Conservation (phyloP, 2,329 filamentous ascomycete species). For the Ciborinia camelliae region DNA sequence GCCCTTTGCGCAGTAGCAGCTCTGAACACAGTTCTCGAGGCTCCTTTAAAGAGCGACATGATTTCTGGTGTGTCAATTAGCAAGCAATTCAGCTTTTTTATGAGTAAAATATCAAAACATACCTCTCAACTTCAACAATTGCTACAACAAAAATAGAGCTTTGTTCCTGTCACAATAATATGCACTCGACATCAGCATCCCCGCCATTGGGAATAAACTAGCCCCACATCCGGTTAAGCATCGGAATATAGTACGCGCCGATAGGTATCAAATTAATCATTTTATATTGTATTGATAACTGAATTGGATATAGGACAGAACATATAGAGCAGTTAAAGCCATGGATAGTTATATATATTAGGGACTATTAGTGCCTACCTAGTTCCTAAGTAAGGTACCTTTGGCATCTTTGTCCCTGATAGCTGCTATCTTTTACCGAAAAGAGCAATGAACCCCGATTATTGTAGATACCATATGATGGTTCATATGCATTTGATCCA, state of each 20-base stretch:
- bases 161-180: conserved; percentile 13
- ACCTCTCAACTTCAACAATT: conserved; percentile 16
- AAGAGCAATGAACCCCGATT: too few species aligned
- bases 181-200: conserved; percentile 9
- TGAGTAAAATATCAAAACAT: neutral
- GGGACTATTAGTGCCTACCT: too few species aligned
- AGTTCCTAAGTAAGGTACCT: too few species aligned
- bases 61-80: conserved; percentile 21
- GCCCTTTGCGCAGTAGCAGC: conserved; percentile 26
- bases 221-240: neutral
- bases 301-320: too few species aligned
- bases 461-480: too few species aligned
- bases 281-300: neutral
- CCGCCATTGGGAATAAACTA: conserved; percentile 14
- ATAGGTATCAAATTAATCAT: too few species aligned
- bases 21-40: conserved; percentile 30
- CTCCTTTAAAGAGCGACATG: conserved; percentile 37
- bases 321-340: too few species aligned
- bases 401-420: too few species aligned
- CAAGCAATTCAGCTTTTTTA: conserved; percentile 4
- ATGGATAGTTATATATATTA: too few species aligned
- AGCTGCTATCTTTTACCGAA: too few species aligned
- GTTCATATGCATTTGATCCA: too few species aligned
- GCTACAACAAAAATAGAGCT: neutral
- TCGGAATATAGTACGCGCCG: neutral